Base-by-base conservation (phyloP, 805 yeast genomes). In the Ogataea pignaliae region DNA sequence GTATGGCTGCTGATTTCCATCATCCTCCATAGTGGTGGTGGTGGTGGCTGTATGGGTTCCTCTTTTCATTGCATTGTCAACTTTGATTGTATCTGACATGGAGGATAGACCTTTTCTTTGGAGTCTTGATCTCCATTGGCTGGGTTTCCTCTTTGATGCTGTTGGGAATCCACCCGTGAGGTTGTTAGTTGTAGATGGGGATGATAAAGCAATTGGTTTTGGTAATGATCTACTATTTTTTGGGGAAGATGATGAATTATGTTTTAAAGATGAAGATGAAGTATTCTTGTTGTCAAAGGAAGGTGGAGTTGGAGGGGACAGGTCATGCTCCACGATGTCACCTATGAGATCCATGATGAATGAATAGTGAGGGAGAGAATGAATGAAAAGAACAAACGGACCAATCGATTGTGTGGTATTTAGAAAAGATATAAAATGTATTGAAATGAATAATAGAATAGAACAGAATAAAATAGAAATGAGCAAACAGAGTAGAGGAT, bases 291-390 rank as follows among this genome's bases (percentile, higher is more conserved):
- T 21, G 26, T 21, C 7, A 7, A 55, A 50, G 1, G 53, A 52
- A 7, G 64, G 59, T 1, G 55, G 49, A 34, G 44, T 43, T 3
- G 72, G 71, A 1, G 66, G 59, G n/a, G 54, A 55, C 0, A 65
- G 63, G 8, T 79, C 79, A 45, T 72, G 81, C 54, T 85, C 93
- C 9, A 83, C 79, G 29, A 85, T 83, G 50, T 85, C 91, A 10
- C 87, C 85, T 26, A 85, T 63, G 46, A 83, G 69, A 60, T 83
- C 84, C 90, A 84, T 84, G 29, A 17, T 15, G 13, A 14, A 16
- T 29, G 11, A 38, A 18, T 21, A 21, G 7, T 21, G 26, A 21
- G 7, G 4, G 26, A 21, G 26, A 21, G 7, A 21, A 21, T 7
- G n/a, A n/a, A n/a, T n/a, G n/a, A n/a, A n/a, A n/a, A n/a, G n/a